phyloP scores from a whole-genome alignment of 2,329 filamentous ascomycete species.

The Penicillium sp. region DNA sequence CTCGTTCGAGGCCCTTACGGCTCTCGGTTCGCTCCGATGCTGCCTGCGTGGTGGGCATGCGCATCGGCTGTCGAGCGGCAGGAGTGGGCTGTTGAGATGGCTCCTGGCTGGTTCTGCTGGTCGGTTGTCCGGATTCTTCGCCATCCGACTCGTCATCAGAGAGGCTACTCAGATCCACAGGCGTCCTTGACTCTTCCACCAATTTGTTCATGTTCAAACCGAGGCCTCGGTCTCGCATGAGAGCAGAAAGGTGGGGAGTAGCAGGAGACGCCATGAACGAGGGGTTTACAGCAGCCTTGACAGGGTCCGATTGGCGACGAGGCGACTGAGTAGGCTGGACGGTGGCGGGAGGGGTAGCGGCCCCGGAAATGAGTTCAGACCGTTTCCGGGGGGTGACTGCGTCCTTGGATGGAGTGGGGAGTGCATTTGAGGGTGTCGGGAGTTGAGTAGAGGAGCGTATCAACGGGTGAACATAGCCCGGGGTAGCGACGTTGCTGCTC shows the following conservation, averaged over 20 bases:
- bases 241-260: conserved; percentile 65
- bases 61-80: conserved; percentile 53
- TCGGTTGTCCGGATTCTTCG: conserved; percentile 30
- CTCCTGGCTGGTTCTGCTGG: conserved; percentile 16
- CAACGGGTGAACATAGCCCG: conserved; percentile 62
- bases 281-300: conserved; percentile 31
- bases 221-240: conserved; percentile 63
- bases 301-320: conserved; percentile 8
- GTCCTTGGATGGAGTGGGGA: conserved; percentile 10
- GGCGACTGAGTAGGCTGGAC: conserved; percentile 1
- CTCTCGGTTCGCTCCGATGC: conserved; percentile 53
- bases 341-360: conserved; percentile 26
- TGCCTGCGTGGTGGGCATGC: conserved; percentile 55
- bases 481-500: conserved; percentile 27
- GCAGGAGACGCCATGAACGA: conserved; percentile 56
- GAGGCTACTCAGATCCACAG: conserved; percentile 39
- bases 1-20: conserved; percentile 55
- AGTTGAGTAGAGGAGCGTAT: conserved; percentile 53
- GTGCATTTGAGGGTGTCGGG: conserved; percentile 28
- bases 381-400: conserved; percentile 21
- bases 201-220: conserved; percentile 58
- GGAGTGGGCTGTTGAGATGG: conserved; percentile 21
- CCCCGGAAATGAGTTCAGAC: conserved; percentile 14
- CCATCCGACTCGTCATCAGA: conserved; percentile 42
- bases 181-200: conserved; percentile 55